Evolutionary conservation across 163 green algal species (phyloP).

Genomic region (Scenedesmus sp.): DNA sequence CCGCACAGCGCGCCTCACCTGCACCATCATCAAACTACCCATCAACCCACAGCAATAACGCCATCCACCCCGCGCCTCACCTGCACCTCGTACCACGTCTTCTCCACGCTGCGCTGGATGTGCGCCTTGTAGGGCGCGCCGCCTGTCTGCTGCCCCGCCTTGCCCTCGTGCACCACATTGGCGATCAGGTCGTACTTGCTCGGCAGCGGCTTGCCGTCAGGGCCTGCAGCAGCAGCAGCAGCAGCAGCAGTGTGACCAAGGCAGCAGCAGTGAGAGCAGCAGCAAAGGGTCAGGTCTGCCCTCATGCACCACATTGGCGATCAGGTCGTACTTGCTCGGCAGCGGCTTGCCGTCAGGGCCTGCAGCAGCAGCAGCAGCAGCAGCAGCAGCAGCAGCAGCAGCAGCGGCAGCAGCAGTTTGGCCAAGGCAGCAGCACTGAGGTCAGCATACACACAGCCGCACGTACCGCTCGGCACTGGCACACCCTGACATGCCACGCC

Average conservation of each 20-base stretch:
- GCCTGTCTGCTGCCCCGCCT: conserved; percentile 61
- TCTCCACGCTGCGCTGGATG: conserved; percentile 80
- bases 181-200: conserved; percentile 93
- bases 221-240: conserved; percentile 50
- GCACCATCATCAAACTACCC: too few species aligned
- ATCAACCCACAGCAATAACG: too few species aligned
- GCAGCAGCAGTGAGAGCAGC: not conserved
- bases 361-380: conserved; percentile 32
- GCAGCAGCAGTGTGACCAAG: not conserved
- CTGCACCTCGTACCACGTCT: conserved; percentile 51
- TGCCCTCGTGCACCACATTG: conserved; percentile 96
- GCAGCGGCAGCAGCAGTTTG: too few species aligned
- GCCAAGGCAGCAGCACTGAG: too few species aligned
- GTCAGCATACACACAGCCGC: too few species aligned
- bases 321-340: conserved; percentile 89
- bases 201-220: conserved; percentile 42
- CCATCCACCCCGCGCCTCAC: not conserved
- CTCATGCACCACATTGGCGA: conserved; percentile 82
- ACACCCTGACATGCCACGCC: too few species aligned
- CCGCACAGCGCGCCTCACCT: too few species aligned
- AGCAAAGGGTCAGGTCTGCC: too few species aligned
- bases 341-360: conserved; percentile 50
- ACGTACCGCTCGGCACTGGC: too few species aligned
- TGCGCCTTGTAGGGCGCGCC: conserved; percentile 68
- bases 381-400: not conserved